Evolutionary conservation across 257 asterid genomes (phyloP), one percentile per base, ranked within the genome.

Genomic region (Mitragyna speciosa): DNA sequence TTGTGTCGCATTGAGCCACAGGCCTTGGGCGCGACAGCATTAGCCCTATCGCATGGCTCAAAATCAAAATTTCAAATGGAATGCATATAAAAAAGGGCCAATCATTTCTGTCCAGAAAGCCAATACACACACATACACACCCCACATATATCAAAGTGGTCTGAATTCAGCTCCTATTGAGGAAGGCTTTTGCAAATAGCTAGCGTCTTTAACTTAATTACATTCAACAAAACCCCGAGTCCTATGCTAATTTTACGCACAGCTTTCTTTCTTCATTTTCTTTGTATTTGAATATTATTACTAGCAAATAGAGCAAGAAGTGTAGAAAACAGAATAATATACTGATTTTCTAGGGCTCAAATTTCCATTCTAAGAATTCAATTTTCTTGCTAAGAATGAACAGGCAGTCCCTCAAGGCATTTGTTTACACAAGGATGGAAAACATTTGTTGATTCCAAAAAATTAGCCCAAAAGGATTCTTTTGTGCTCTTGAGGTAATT

Each of bases 351-450:
- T 17, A 20, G 20, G 20, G 6, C 26, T 61, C 36, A 22, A 9
- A 15, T 22, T 36, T 54, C 43, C 33, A 61, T 70, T 72, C 66
- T 63, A 83, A 54, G 80, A 70, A 48, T 48, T 73, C 45, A 54
- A 61, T 43, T 41, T 41, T 70, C 45, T 69, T 70, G 48, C 30
- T 67, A 73, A 12, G 72, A 79, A 48, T 58, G 54, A 79, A 76
- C 85, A 91, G 97, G 97, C 69, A 93, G 89, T 80, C 96, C 95
- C 70, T 87, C 89, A 68, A 89, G 97, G 87, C 94, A 93, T 84
- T 86, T 88, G 86, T 90, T 93, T 33, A 90, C 97, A 16, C 89
- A 92, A 26, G 97, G 97, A 49, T 93, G 97, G 96, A 89, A 91
- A 80, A 82, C 90, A 17, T 93, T 91, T 78, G 93, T 91, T 47